These are phyloP conservation scores for Sarocladium oryzae DNA, from an alignment of 2,329 filamentous ascomycete species.

Conservation along the genomic window DNA sequence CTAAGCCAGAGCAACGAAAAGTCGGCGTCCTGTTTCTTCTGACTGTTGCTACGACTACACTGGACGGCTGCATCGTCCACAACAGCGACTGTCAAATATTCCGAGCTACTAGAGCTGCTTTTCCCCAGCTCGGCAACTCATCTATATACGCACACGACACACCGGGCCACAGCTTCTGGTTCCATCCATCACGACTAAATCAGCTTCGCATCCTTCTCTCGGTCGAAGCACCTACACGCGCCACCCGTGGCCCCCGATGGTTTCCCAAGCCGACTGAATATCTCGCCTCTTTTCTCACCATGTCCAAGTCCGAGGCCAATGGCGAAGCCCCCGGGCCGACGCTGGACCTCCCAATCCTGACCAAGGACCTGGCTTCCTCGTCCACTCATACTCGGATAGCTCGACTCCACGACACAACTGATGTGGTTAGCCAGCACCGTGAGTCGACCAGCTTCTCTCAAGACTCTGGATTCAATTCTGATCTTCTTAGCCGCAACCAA, in stretches of 20 bases:
- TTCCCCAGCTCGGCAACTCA: background rate
- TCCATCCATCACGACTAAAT: background rate
- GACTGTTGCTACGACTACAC: background rate
- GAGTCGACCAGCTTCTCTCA: background rate
- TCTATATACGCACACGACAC: background rate
- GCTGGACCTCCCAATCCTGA: slow-evolving; percentile 44
- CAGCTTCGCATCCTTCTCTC: background rate
- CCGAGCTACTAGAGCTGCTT: background rate
- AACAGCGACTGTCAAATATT: background rate
- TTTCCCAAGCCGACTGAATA: slow-evolving; percentile 12
- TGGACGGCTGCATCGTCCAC: background rate
- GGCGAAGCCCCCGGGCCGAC: slow-evolving; percentile 33
- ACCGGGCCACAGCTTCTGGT: background rate
- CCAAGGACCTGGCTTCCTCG: slow-evolving; percentile 51
- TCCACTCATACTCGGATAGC: slow-evolving; percentile 52
- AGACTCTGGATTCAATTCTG: background rate
- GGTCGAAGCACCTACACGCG: background rate
- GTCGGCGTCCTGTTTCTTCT: background rate
- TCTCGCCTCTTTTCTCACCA: slow-evolving; percentile 15
- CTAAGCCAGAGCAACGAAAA: background rate
- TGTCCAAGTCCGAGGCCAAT: slow-evolving; percentile 33
- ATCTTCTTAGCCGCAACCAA: background rate
- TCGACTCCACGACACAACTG: slow-evolving; percentile 35
- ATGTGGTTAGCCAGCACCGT: background rate
- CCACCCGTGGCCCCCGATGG: slow-evolving; percentile 24